These are phyloP conservation scores for Hamigera avellanea DNA, from an alignment of 495 filamentous ascomycete species.

Conservation along the genomic window DNA sequence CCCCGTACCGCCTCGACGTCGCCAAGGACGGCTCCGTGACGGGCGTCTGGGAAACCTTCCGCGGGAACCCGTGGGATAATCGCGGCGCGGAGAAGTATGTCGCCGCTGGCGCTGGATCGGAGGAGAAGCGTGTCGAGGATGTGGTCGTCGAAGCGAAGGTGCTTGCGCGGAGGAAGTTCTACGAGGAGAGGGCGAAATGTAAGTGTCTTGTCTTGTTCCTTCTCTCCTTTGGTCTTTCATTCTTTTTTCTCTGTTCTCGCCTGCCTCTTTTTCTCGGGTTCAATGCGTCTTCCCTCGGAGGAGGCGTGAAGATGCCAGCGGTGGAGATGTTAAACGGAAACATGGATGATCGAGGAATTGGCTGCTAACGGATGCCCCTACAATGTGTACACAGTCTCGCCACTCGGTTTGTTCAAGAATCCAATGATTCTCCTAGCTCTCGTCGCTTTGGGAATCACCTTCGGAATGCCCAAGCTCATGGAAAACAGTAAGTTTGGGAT, in stretches of 20 bases:
- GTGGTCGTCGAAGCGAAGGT: slow-evolving; percentile 47
- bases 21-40: slow-evolving; percentile 27
- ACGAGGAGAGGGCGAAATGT: slow-evolving; percentile 62
- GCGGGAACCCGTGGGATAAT: slow-evolving; percentile 82
- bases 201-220: slow-evolving; percentile 21
- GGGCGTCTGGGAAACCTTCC: slow-evolving; percentile 72
- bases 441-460: slow-evolving; percentile 64
- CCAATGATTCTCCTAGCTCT: slow-evolving; percentile 91
- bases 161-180: slow-evolving; percentile 56
- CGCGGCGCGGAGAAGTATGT: slow-evolving; percentile 50
- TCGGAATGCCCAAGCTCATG: slow-evolving; percentile 87
- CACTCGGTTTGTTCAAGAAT: slow-evolving; percentile 68
- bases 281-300: too few species aligned
- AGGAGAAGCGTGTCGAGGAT: slow-evolving; percentile 2
- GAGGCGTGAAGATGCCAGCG: too few species aligned
- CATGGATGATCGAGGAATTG: too few species aligned
- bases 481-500: slow-evolving; percentile 70
- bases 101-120: slow-evolving; percentile 6
- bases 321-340: too few species aligned
- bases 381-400: slow-evolving; percentile 29
- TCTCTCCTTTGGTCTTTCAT: not conserved
- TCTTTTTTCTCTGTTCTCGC: not conserved
- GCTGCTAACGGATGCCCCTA: too few species aligned
- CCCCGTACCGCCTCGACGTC: slow-evolving; percentile 67
- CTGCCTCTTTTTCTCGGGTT: too few species aligned